Evolutionary conservation across 1,284 basidiomycete species (phyloP).

Genomic region (Trichosporon sp.): DNA sequence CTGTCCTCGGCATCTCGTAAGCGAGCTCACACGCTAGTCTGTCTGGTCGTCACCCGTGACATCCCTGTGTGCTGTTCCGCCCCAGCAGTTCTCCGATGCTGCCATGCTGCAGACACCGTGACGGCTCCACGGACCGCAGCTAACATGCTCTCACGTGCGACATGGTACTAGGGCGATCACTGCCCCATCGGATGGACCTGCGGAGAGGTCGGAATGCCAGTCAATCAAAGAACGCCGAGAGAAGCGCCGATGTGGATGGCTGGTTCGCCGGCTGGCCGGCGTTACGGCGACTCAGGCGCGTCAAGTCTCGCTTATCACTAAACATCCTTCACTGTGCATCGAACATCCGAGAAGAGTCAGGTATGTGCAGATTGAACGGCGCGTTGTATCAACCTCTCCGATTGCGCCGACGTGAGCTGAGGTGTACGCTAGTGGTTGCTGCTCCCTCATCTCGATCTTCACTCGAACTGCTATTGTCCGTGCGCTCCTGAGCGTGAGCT

Average conservation of each 20-base stretch:
- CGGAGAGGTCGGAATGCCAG: neutral
- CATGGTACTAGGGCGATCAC: neutral
- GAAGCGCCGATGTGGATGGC: neutral
- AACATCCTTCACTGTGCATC: too few species aligned
- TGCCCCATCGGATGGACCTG: neutral
- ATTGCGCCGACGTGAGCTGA: too few species aligned
- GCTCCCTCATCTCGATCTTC: too few species aligned
- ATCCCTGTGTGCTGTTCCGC: neutral
- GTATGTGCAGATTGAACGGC: too few species aligned
- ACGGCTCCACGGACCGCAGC: neutral
- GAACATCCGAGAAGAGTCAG: too few species aligned
- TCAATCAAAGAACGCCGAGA: neutral
- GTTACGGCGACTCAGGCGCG: too few species aligned
- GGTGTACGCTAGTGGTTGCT: too few species aligned
- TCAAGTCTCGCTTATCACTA: too few species aligned
- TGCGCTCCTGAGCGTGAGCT: too few species aligned
- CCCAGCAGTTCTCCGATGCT: neutral
- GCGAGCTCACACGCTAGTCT: neutral
- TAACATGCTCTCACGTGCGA: conserved; percentile 10
- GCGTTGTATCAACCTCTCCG: too few species aligned
- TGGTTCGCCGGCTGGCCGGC: too few species aligned
- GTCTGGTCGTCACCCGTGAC: neutral
- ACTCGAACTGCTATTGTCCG: too few species aligned
- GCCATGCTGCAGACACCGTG: neutral
- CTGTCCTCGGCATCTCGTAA: neutral